Conservation (phyloP, 2,329 filamentous ascomycete genomes). For the Xylaria sp. region DNA sequence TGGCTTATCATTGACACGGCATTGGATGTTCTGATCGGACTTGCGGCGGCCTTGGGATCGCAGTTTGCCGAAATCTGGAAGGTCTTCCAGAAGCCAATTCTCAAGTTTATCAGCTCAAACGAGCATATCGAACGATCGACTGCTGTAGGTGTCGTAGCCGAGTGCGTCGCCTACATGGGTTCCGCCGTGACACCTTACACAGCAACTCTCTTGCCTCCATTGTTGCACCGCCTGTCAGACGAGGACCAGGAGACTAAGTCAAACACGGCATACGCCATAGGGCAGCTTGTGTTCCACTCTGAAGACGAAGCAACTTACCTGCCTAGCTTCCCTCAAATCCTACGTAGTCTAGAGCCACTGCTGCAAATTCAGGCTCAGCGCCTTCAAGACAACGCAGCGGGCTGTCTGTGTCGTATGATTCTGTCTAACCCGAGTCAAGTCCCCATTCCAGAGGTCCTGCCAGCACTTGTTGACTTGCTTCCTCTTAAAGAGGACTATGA, state of each 20-base stretch:
- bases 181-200: slow-evolving; percentile 85
- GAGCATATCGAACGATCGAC: slow-evolving; percentile 90
- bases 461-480: slow-evolving; percentile 79
- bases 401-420: slow-evolving; percentile 93
- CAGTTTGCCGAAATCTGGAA: slow-evolving; percentile 93
- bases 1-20: slow-evolving; percentile 97
- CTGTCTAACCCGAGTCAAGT: slow-evolving; percentile 85
- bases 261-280: slow-evolving; percentile 92
- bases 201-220: slow-evolving; percentile 76
- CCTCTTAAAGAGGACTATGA: slow-evolving; percentile 94
- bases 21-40: slow-evolving; percentile 87
- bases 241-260: slow-evolving; percentile 93
- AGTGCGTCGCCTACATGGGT: slow-evolving; percentile 88
- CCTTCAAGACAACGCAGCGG: slow-evolving; percentile 91
- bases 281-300: slow-evolving; percentile 85
- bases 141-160: slow-evolving; percentile 90
- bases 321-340: slow-evolving; percentile 79
- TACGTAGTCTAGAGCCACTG: slow-evolving; percentile 86
- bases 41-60: slow-evolving; percentile 82
- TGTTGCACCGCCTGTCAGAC: slow-evolving; percentile 88
- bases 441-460: slow-evolving; percentile 83
- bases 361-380: slow-evolving; percentile 81
- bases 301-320: slow-evolving; percentile 78
- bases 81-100: slow-evolving; percentile 90
- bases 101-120: slow-evolving; percentile 87